Evolutionary conservation across 2,329 filamentous ascomycete species (phyloP).

Genomic region (Botryotinia globosa): DNA sequence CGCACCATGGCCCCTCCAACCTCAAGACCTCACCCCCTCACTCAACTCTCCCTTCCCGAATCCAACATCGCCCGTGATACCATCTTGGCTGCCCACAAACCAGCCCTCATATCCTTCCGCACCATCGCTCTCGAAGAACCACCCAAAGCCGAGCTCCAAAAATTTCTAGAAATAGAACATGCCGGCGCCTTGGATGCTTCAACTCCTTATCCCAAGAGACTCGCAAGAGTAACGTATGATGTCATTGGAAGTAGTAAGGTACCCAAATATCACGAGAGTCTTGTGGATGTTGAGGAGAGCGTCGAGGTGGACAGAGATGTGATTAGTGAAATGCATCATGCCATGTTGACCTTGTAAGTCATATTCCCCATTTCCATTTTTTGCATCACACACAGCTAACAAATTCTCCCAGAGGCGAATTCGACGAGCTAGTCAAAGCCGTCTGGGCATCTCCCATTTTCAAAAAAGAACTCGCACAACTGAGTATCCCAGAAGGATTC

Average conservation of each 20-base stretch:
- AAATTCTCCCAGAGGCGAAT: not conserved
- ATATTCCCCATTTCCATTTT: not conserved
- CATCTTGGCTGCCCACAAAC: conserved; percentile 37
- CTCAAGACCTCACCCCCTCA: conserved; percentile 45
- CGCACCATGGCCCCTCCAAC: not conserved
- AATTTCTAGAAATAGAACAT: conserved; percentile 49
- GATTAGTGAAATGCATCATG: conserved; percentile 49
- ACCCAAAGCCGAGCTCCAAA: conserved; percentile 48
- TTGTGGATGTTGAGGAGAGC: conserved; percentile 47
- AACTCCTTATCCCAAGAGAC: conserved; percentile 44
- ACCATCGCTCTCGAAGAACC: conserved; percentile 56
- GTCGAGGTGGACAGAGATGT: conserved; percentile 45
- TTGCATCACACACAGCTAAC: not conserved
- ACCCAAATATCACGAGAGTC: conserved; percentile 53
- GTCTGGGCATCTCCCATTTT: not conserved
- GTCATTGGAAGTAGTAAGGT: conserved; percentile 51
- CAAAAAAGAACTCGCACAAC: conserved; percentile 33
- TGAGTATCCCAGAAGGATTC: conserved; percentile 52
- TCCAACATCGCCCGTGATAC: conserved; percentile 52
- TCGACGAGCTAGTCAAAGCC: conserved; percentile 3
- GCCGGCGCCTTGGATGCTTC: conserved; percentile 40
- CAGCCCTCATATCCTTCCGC: conserved; percentile 58
- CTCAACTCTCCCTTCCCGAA: conserved; percentile 46
- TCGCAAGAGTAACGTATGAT: conserved; percentile 56
- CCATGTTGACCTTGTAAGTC: conserved; percentile 47